A percentile compares a stretch with the other conserved stretches of the same genome.
These are phyloP conservation scores for Russula ochroleuca DNA, from an alignment of 768 basidiomycete genomes.

Conservation along the genomic window DNA sequence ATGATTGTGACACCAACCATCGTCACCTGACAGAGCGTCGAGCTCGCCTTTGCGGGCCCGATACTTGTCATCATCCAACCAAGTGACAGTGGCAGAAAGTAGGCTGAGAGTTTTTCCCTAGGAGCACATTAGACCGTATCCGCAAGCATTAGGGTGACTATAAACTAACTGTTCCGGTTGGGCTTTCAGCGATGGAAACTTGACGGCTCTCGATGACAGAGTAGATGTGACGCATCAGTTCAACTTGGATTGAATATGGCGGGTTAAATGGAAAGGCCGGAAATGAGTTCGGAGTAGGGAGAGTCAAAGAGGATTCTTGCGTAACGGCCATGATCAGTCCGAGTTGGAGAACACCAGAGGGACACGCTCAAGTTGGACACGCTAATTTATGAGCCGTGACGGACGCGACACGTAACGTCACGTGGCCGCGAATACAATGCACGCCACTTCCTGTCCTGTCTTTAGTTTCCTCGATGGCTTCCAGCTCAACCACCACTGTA, in stretches of 20 bases:
- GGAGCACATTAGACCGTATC: neutral
- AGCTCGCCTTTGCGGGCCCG: slow-evolving; percentile 66
- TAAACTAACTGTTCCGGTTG: slow-evolving; percentile 74
- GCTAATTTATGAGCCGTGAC: neutral
- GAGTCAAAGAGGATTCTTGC: slow-evolving; percentile 28
- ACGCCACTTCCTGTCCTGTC: neutral
- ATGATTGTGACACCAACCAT: slow-evolving; percentile 32
- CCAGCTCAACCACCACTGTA: neutral
- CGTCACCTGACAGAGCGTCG: slow-evolving; percentile 34
- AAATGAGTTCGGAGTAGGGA: slow-evolving; percentile 66
- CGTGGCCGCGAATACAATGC: neutral
- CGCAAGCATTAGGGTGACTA: neutral
- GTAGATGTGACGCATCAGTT: slow-evolving; percentile 88
- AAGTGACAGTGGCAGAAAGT: slow-evolving; percentile 69
- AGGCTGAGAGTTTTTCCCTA: slow-evolving; percentile 87
- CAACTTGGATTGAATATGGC: slow-evolving; percentile 80
- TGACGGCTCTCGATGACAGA: slow-evolving; percentile 65
- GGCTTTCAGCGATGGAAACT: slow-evolving; percentile 82
- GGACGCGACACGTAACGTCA: slow-evolving; percentile 22
- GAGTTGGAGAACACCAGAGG: neutral
- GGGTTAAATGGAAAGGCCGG: slow-evolving; percentile 77
- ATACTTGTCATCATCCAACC: slow-evolving; percentile 65
- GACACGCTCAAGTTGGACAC: too few species aligned
- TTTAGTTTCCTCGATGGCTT: slow-evolving; percentile 3
- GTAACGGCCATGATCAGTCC: neutral